Evolutionary conservation across 345 rosid species (phyloP), one percentile per base, ranked within the genome.

Genomic region (Lepidium africanum): DNA sequence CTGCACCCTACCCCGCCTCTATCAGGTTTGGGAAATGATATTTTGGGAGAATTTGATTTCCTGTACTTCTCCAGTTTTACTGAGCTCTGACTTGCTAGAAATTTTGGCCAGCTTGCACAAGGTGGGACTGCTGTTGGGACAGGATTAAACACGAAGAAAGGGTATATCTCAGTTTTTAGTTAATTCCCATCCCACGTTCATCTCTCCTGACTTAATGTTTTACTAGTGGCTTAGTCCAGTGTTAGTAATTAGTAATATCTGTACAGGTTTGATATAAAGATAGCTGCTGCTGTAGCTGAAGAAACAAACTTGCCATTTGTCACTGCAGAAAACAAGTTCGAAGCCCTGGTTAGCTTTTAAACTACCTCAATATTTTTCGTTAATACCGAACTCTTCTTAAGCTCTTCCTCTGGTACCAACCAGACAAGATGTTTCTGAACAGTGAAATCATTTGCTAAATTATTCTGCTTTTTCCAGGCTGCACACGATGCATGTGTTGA

Each of bases 101-200:
- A 56, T 52, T 79, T 76, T 80, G 73, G 37, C 73, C 85, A 94
- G 99, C 92, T 93, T 77, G 99, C 99, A 63, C 99, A 94, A 77
- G 99, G 99, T 75, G 97, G 97, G 72, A 94, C 99, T 77, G 99
- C 99, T 50, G 99, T 94, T 32, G 99, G 99, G 43, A 94, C 99
- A 16, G 99, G 97, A 78, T 76, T 94, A 74, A 94, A 94, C 82
- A 91, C 97, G 38, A 94, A 84, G 83, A 94, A 79, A 80, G 97
- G 99, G 99, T 94, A 81, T 60, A 83, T 56, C 51, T 65, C 69
- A 64, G 65, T 40, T 50, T 10, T 30, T n/a, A 45, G 8, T 25
- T 33, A 45, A 38, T 45, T 13, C 37, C 12, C 45, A 42, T 55
- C n/a, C 23, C 50, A 59, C 43, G 43, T 45, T 53, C 30, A 52